Evolutionary conservation across 1,284 basidiomycete species (phyloP).

Genomic region (Leucocoprinus gongylophorus): DNA sequence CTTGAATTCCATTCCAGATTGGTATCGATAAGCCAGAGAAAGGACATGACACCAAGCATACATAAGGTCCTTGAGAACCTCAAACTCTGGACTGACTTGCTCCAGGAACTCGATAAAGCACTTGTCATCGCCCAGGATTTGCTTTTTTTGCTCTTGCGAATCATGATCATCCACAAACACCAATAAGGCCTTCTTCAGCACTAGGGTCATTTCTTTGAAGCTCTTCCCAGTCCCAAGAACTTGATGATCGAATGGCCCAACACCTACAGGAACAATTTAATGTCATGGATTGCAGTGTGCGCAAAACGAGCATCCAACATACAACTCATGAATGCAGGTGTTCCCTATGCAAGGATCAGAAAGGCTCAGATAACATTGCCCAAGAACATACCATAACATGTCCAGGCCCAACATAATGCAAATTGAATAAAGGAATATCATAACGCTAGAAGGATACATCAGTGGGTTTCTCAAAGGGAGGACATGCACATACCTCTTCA

Average conservation of each 20-base stretch:
- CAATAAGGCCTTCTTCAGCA: not conserved
- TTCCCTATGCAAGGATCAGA: too few relatives aligned
- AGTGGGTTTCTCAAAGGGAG: not conserved
- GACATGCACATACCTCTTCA: not conserved
- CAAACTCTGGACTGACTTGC: too few relatives aligned
- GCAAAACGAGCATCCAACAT: not conserved
- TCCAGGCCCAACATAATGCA: not conserved
- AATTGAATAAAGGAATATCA: too few relatives aligned
- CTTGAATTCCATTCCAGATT: not conserved
- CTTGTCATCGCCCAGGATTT: too few relatives aligned
- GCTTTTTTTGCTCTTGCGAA: not conserved
- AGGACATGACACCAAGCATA: not conserved
- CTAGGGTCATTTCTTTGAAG: not conserved
- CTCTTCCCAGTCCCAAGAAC: not conserved
- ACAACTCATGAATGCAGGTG: not conserved
- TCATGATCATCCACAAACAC: not conserved
- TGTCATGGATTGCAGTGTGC: slow-evolving; percentile 1
- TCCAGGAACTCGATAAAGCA: too few relatives aligned
- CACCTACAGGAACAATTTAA: not conserved
- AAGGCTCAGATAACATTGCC: not conserved
- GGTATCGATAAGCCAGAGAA: not conserved
- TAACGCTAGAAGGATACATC: not conserved
- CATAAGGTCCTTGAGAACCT: not conserved
- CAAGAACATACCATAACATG: not conserved
- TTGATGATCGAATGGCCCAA: not conserved